Conservation (phyloP, 2,329 filamentous ascomycete genomes). For the Boeremia exigua region DNA sequence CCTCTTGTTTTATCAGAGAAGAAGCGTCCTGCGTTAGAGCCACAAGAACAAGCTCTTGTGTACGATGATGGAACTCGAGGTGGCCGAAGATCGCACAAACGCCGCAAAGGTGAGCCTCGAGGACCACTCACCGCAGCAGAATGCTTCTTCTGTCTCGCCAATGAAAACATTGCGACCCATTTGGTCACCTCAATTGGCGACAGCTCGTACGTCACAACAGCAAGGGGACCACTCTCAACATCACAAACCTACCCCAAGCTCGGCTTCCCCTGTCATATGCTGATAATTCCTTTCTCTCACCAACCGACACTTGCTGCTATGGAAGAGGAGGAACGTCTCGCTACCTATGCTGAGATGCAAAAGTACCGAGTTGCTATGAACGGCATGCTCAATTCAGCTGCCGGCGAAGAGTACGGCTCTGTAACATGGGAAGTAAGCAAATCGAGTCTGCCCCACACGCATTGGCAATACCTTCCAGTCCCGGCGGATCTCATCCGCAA, state of each 20-base stretch:
- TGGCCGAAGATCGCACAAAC: slow-evolving; percentile 49
- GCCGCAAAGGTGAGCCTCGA: slow-evolving; percentile 40
- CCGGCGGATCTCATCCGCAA: slow-evolving; percentile 70
- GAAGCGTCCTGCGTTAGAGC: slow-evolving; percentile 61
- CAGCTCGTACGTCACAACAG: slow-evolving; percentile 86
- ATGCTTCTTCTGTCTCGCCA: slow-evolving; percentile 96
- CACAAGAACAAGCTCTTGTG: slow-evolving; percentile 46
- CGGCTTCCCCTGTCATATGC: slow-evolving; percentile 80
- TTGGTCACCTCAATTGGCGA: slow-evolving; percentile 89
- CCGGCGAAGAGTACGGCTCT: slow-evolving; percentile 69
- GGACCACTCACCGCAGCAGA: slow-evolving; percentile 64
- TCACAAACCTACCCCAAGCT: slow-evolving; percentile 74
- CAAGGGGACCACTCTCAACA: slow-evolving; percentile 85
- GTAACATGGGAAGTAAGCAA: slow-evolving; percentile 95
- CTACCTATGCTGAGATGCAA: slow-evolving; percentile 80
- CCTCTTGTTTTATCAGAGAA: slow-evolving; percentile 67
- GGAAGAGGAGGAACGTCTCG: slow-evolving; percentile 61
- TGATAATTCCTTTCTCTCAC: slow-evolving; percentile 89
- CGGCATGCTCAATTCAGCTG: slow-evolving; percentile 68
- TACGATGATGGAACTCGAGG: slow-evolving; percentile 45
- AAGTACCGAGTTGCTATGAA: slow-evolving; percentile 80
- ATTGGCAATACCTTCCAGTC: slow-evolving; percentile 92
- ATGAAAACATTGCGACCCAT: slow-evolving; percentile 81
- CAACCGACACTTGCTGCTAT: slow-evolving; percentile 76
- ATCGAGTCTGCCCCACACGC: slow-evolving; percentile 79